Evolutionary conservation across 2,329 filamentous ascomycete species (phyloP).

Genomic region (Cytospora leucostoma): DNA sequence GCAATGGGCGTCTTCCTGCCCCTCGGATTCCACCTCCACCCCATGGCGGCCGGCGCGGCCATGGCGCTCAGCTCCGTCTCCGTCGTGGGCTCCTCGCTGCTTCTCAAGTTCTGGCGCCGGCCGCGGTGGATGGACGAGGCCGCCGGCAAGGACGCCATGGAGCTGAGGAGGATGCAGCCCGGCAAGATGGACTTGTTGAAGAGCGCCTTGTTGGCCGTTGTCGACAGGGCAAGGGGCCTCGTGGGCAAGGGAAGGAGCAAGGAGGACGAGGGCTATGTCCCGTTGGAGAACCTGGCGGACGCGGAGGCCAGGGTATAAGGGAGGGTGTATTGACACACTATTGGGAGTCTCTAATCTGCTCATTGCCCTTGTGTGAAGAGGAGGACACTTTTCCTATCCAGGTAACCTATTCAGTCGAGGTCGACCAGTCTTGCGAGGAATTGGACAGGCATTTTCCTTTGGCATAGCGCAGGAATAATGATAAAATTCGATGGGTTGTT

Average conservation of each 20-base stretch:
- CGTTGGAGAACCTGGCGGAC: constrained; percentile 54
- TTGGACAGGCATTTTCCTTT: neutral
- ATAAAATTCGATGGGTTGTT: neutral
- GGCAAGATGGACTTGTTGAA: constrained; percentile 43
- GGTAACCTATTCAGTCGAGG: neutral
- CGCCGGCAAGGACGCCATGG: constrained; percentile 55
- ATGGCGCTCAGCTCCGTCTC: constrained; percentile 92
- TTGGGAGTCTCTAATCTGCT: too few species aligned
- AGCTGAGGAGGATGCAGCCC: constrained; percentile 46
- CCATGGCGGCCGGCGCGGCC: constrained; percentile 90
- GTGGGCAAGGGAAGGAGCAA: constrained; percentile 37
- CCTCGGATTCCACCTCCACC: constrained; percentile 82
- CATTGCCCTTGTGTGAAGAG: too few species aligned
- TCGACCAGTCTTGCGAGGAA: neutral
- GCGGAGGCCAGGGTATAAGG: constrained; percentile 28
- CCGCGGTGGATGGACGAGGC: constrained; percentile 84
- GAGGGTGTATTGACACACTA: neutral
- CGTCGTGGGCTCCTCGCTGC: constrained; percentile 80
- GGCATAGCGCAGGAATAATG: neutral
- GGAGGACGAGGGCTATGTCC: constrained; percentile 60
- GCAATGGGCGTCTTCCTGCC: constrained; percentile 97
- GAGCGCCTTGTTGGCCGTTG: constrained; percentile 45
- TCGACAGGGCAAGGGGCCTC: constrained; percentile 38
- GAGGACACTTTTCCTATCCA: too few species aligned
- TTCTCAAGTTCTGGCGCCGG: constrained; percentile 83